A percentile compares a stretch with the other conserved stretches of the same genome.
phyloP scores from a whole-genome alignment of 768 basidiomycete genomes.

The Mycena floridula region DNA sequence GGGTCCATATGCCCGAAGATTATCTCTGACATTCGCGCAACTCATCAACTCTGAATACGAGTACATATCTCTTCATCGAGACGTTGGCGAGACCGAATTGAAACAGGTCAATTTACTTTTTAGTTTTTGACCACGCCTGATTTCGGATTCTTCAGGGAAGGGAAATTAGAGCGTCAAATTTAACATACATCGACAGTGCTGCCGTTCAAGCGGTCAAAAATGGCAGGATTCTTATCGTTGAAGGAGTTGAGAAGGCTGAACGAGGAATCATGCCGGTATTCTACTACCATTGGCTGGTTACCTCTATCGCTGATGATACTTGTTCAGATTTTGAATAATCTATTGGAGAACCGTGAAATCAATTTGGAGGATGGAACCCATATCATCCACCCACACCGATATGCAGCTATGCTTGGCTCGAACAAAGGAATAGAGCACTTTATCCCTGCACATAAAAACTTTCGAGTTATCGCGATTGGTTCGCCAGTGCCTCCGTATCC shows the following conservation, averaged over 20 bases:
- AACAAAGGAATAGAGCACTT: slow-evolving; percentile 36
- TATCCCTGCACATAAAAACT: slow-evolving; percentile 61
- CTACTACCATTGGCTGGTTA: slow-evolving; percentile 10
- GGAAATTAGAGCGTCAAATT: slow-evolving; percentile 53
- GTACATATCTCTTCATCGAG: slow-evolving; percentile 59
- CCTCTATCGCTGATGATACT: neutral
- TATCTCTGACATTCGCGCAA: slow-evolving; percentile 62
- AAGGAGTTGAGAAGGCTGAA: slow-evolving; percentile 69
- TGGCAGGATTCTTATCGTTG: slow-evolving; percentile 58
- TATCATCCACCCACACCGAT: slow-evolving; percentile 59
- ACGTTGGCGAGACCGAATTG: slow-evolving; percentile 59
- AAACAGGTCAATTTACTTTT: slow-evolving; percentile 40
- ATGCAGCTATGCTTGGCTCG: slow-evolving; percentile 37
- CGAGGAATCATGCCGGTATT: slow-evolving; percentile 67
- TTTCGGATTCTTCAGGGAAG: slow-evolving; percentile 33
- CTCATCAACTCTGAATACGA: slow-evolving; percentile 65
- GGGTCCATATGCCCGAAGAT: slow-evolving; percentile 57
- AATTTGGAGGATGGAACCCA: slow-evolving; percentile 68
- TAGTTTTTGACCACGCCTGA: neutral
- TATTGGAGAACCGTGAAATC: slow-evolving; percentile 71
- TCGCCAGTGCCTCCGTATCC: slow-evolving; percentile 66
- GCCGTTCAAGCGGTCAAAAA: slow-evolving; percentile 62
- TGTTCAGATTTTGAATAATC: slow-evolving; percentile 47
- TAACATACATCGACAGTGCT: slow-evolving; percentile 64
- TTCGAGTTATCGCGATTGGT: slow-evolving; percentile 64